A percentile compares a stretch with the other conserved stretches of the same genome.
phyloP scores from a whole-genome alignment of 164 flowering plant genomes.

The Dillenia turbinata region DNA sequence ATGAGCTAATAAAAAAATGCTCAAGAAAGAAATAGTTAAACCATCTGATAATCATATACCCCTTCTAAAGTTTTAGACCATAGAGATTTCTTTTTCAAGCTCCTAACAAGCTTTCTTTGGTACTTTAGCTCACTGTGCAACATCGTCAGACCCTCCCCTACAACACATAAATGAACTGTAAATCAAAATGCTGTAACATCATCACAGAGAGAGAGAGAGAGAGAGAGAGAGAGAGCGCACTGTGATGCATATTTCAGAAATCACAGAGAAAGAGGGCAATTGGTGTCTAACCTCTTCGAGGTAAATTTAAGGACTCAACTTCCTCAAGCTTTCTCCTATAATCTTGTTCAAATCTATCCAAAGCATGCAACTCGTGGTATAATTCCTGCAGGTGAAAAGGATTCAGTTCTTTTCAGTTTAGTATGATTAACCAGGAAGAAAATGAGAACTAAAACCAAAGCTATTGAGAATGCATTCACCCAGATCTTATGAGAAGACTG shows the following conservation, averaged over 20 bases:
- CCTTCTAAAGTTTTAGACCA: conserved; percentile 73
- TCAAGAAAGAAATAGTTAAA: too few relatives aligned
- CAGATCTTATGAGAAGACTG: too few relatives aligned
- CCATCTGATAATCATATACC: conserved; percentile 29
- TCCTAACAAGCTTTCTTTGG: conserved; percentile 65
- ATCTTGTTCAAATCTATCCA: conserved; percentile 68
- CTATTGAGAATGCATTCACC: too few relatives aligned
- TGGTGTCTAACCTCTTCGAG: conserved; percentile 46
- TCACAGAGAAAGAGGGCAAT: background rate
- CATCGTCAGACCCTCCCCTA: conserved; percentile 56
- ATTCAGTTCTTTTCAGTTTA: too few relatives aligned
- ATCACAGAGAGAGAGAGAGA: too few relatives aligned
- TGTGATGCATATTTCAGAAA: background rate
- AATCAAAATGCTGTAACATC: too few relatives aligned
- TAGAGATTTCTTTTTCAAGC: conserved; percentile 72
- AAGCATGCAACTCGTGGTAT: conserved; percentile 58
- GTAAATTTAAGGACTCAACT: conserved; percentile 42
- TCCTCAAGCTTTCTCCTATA: conserved; percentile 48
- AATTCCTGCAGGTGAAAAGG: conserved; percentile 42
- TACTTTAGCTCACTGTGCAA: conserved; percentile 61
- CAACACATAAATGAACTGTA: conserved; percentile 17
- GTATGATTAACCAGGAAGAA: too few relatives aligned
- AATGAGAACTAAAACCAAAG: too few relatives aligned
- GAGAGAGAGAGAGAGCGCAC: background rate
- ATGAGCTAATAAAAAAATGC: too few relatives aligned